Evolutionary conservation across 441 rosid genomes (phyloP).

Genomic region (Metrosideros polymorpha): DNA sequence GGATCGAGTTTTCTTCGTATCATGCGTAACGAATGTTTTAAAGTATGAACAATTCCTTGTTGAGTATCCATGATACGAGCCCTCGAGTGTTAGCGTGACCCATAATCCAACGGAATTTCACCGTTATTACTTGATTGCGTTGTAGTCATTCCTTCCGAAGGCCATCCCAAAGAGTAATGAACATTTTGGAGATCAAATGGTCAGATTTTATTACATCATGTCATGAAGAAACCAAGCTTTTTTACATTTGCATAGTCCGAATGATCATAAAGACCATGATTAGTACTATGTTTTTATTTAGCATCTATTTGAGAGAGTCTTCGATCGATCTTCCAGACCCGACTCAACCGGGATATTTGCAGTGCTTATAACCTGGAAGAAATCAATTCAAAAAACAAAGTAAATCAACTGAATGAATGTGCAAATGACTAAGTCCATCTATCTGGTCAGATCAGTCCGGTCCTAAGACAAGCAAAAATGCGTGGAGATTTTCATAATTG

Average conservation of each 20-base stretch:
- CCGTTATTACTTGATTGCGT: not conserved
- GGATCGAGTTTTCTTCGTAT: not conserved
- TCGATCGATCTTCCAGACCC: not conserved
- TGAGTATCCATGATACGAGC: not conserved
- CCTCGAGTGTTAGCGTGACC: not conserved
- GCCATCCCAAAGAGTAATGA: not conserved
- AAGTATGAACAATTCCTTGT: not conserved
- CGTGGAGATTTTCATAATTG: fast-evolving
- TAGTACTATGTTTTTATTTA: not conserved
- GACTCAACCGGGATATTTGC: not conserved
- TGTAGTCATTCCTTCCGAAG: not conserved
- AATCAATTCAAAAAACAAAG: not conserved
- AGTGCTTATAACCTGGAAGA: not conserved
- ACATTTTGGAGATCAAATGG: not conserved
- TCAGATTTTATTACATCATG: not conserved
- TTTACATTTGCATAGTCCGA: not conserved
- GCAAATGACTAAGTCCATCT: not conserved
- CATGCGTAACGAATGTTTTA: not conserved
- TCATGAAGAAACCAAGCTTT: not conserved
- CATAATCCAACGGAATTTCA: not conserved
- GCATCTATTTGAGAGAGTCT: not conserved
- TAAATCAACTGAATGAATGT: not conserved
- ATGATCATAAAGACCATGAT: not conserved
- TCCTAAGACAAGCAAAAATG: not conserved
- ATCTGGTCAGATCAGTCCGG: not conserved